A percentile compares a stretch with the other conserved stretches of the same genome.
These are phyloP conservation scores for Sambucus nigra DNA, from an alignment of 129 eudicot species.

Conservation along the genomic window DNA sequence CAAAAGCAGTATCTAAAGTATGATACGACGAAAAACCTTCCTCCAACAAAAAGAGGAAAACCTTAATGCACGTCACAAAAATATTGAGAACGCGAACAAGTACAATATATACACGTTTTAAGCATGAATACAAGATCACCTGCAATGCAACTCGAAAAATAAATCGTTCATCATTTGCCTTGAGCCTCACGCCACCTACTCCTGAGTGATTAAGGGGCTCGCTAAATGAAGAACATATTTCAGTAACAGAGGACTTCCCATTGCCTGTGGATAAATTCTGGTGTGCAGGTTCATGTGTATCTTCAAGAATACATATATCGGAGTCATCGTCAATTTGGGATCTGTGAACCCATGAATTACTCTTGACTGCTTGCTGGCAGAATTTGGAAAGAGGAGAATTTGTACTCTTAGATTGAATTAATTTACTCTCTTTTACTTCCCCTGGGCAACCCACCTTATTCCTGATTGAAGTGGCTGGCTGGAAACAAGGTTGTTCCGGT, in stretches of 20 bases:
- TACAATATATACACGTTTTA: too few relatives aligned
- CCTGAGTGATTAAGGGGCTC: slow-evolving; percentile 26
- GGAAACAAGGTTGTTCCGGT: slow-evolving; percentile 13
- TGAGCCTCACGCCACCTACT: slow-evolving; percentile 29
- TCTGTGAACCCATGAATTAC: slow-evolving; percentile 11
- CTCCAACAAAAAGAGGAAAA: not conserved
- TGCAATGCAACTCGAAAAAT: slow-evolving; percentile 59
- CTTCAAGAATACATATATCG: slow-evolving; percentile 76
- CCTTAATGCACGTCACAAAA: too few relatives aligned
- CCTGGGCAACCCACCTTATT: slow-evolving; percentile 13
- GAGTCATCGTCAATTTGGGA: slow-evolving; percentile 44
- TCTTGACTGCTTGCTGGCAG: slow-evolving; percentile 24
- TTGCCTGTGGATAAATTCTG: slow-evolving; percentile 16
- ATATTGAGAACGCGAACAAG: not conserved
- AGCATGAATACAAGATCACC: slow-evolving; percentile 22
- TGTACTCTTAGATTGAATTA: slow-evolving; percentile 14
- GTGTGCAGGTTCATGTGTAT: slow-evolving; percentile 55
- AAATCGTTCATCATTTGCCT: slow-evolving; percentile 48
- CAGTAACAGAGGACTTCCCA: slow-evolving; percentile 29
- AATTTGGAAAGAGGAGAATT: slow-evolving; percentile 17
- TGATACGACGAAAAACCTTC: slow-evolving; percentile 3
- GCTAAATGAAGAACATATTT: slow-evolving; percentile 22
- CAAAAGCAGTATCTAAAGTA: not conserved
- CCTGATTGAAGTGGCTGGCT: slow-evolving; percentile 19
- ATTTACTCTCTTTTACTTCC: slow-evolving; percentile 24